Conservation (phyloP, 768 basidiomycete genomes). For the Suillus spraguei region DNA sequence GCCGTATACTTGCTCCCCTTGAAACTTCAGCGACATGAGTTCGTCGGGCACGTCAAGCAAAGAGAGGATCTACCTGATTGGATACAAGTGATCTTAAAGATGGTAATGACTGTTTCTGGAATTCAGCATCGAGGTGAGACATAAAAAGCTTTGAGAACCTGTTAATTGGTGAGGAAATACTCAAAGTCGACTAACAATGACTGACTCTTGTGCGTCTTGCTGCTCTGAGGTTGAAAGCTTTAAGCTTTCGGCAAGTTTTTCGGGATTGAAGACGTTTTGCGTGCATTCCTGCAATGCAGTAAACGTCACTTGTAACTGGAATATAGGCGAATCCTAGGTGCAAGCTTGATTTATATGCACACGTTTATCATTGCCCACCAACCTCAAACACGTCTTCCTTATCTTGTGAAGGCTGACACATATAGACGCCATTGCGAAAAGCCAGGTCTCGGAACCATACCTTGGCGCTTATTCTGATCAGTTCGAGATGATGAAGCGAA, state of each 20-base stretch:
- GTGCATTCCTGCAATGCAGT: constrained; percentile 81
- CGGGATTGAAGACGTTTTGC: constrained; percentile 77
- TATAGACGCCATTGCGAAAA: constrained; percentile 84
- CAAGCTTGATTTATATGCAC: constrained; percentile 1
- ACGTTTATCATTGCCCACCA: constrained; percentile 13
- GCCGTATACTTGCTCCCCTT: constrained; percentile 81
- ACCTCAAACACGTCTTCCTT: constrained; percentile 47
- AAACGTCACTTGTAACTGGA: constrained; percentile 79
- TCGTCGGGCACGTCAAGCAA: not conserved
- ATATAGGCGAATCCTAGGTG: constrained; percentile 72
- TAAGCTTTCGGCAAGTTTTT: constrained; percentile 82
- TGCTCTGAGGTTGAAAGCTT: constrained; percentile 83
- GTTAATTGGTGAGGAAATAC: constrained; percentile 14
- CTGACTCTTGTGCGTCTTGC: constrained; percentile 96
- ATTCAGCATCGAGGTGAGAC: constrained; percentile 84
- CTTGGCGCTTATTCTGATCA: constrained; percentile 40
- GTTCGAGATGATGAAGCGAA: not conserved
- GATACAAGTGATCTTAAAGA: constrained; percentile 68
- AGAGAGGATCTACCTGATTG: constrained; percentile 56
- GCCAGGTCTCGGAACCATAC: constrained; percentile 90
- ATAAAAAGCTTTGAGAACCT: constrained; percentile 97
- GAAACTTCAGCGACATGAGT: constrained; percentile 58
- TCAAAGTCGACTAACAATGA: constrained; percentile 12
- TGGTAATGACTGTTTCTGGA: constrained; percentile 74
- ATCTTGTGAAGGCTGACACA: constrained; percentile 63